Percentiles rank a stretch among this genome's conserved stretches.
Conservation (phyloP, 208 protist genomes). For the Histomonas meleagridis region DNA sequence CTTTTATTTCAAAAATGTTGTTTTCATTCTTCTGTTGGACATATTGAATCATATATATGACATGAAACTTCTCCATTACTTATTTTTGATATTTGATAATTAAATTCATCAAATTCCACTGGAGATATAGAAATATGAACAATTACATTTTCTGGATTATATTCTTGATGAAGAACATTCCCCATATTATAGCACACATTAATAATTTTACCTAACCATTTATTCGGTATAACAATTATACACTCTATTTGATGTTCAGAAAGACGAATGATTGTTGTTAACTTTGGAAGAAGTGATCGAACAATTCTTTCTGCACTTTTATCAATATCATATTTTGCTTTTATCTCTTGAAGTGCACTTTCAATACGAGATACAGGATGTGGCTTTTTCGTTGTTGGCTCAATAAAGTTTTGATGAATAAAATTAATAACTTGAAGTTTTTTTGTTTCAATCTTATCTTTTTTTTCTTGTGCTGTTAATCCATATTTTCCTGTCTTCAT, state of each 20-base stretch:
- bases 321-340: not conserved
- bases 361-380: slow-evolving; percentile 30
- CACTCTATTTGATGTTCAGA: not conserved
- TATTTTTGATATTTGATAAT: not conserved
- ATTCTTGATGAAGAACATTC: not conserved
- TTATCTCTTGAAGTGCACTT: not conserved
- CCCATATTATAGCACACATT: not conserved
- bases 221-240: not conserved
- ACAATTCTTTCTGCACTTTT: not conserved
- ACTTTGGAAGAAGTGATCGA: not conserved
- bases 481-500: slow-evolving; percentile 2
- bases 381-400: not conserved
- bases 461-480: slow-evolving; percentile 34
- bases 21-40: too few relatives aligned
- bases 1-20: too few relatives aligned
- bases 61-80: slow-evolving; percentile 12
- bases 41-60: too few relatives aligned
- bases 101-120: not conserved
- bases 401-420: slow-evolving; percentile 34
- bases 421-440: not conserved
- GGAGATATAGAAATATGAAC: not conserved
- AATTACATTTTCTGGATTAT: not conserved
- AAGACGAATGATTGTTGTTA: not conserved
- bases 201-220: not conserved
- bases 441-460: not conserved